Evolutionary conservation across 2,329 filamentous ascomycete genomes (phyloP).

Genomic region (Mycocentrospora acerina): DNA sequence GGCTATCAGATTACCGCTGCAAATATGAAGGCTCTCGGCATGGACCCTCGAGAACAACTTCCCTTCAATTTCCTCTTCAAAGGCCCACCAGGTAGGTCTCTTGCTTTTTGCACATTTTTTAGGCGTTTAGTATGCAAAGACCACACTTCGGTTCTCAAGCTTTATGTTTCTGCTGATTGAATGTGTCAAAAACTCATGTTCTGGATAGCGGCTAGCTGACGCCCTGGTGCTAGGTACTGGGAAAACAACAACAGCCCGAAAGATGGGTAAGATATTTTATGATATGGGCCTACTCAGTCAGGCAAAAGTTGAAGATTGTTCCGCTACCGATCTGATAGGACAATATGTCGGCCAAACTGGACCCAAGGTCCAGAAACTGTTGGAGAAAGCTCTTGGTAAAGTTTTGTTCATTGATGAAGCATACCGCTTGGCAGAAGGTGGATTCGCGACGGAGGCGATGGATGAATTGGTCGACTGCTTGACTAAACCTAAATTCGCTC

Average conservation of each 20-base stretch:
- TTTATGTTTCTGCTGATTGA: no score
- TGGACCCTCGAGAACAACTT: slow-evolving; percentile 60
- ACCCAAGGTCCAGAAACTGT: slow-evolving; percentile 61
- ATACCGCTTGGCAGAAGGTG: slow-evolving; percentile 62
- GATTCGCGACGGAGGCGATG: slow-evolving; percentile 59
- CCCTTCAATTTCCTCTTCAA: slow-evolving; percentile 71
- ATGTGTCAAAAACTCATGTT: no score
- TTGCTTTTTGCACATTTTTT: no score
- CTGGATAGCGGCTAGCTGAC: no score
- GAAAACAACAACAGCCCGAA: slow-evolving; percentile 71
- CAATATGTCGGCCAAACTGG: slow-evolving; percentile 70
- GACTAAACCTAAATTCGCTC: slow-evolving; percentile 59
- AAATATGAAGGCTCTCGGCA: slow-evolving; percentile 52
- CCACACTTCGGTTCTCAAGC: no score
- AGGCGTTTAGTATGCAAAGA: no score
- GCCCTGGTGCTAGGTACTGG: slow-evolving; percentile 64
- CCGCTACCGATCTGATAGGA: slow-evolving; percentile 68
- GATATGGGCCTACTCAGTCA: slow-evolving; percentile 68
- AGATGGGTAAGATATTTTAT: slow-evolving; percentile 75
- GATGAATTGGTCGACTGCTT: slow-evolving; percentile 55
- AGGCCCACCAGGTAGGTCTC: slow-evolving; percentile 62
- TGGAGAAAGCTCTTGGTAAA: slow-evolving; percentile 65
- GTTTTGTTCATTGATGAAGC: slow-evolving; percentile 74
- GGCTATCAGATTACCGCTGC: slow-evolving; percentile 56
- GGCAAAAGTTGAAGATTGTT: slow-evolving; percentile 64